Evolutionary conservation across 2,329 filamentous ascomycete genomes (phyloP).

Genomic region (Paraconiothyrium sp.): DNA sequence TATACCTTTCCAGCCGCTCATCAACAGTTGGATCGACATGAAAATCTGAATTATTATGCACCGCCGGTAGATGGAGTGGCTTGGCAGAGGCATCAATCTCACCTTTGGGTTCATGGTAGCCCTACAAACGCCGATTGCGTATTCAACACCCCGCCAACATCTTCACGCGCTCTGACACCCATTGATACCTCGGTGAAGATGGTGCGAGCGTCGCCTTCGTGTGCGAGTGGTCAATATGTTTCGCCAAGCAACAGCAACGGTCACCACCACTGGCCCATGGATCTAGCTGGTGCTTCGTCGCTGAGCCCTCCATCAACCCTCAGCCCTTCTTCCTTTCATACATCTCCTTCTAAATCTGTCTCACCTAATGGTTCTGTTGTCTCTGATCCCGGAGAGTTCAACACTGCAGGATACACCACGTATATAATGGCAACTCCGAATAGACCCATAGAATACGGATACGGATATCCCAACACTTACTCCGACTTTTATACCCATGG

Average conservation of each 20-base stretch:
- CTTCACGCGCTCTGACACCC: background rate
- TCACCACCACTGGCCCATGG: background rate
- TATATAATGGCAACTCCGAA: background rate
- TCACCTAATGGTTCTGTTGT: background rate
- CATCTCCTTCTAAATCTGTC: background rate
- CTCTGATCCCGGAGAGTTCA: background rate
- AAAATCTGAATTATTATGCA: background rate
- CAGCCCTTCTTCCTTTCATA: background rate
- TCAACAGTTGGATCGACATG: background rate
- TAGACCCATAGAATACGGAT: background rate
- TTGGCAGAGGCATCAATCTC: background rate
- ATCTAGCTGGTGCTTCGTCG: background rate
- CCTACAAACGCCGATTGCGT: background rate
- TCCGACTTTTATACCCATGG: background rate
- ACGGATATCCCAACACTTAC: background rate
- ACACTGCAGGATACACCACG: background rate
- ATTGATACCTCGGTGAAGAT: background rate
- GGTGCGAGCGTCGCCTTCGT: background rate
- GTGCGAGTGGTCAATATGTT: background rate
- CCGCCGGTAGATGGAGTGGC: background rate
- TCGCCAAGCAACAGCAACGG: background rate
- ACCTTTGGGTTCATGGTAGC: background rate
- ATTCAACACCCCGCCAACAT: background rate
- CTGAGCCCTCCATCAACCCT: conserved; percentile 5
- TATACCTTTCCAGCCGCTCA: background rate